Percentiles rank a stretch among this genome's conserved stretches.
Evolutionary conservation across 106 monocot species (phyloP).

Genomic region (Xerophyta viscosa): DNA sequence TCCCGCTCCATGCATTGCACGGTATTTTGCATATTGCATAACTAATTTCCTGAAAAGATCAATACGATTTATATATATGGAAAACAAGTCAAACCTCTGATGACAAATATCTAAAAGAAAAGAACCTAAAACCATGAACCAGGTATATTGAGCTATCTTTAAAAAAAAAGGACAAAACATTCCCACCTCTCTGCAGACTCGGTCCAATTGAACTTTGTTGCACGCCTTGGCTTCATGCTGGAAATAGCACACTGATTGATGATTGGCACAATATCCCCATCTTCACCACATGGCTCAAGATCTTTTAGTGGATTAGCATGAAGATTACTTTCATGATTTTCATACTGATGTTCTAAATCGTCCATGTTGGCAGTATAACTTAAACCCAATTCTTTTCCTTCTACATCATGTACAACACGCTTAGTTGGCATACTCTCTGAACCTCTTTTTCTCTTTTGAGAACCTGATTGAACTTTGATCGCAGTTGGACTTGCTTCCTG

Average conservation of each 20-base stretch:
- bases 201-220: conserved; percentile 56
- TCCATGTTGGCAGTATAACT: neutral
- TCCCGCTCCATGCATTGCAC: conserved; percentile 50
- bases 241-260: conserved; percentile 30
- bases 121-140: too few species aligned
- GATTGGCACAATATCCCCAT: conserved; percentile 18
- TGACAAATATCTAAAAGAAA: too few species aligned
- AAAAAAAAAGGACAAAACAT: neutral
- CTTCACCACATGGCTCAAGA: conserved; percentile 15
- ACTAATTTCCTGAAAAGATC: conserved; percentile 52
- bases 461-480: conserved; percentile 1
- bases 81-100: too few species aligned
- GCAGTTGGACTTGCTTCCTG: conserved; percentile 1
- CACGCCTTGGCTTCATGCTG: conserved; percentile 22
- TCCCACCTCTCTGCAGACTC: conserved; percentile 72
- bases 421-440: conserved; percentile 2
- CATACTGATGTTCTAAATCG: conserved; percentile 9
- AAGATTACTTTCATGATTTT: conserved; percentile 3
- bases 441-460: conserved; percentile 36
- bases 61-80: neutral
- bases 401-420: conserved; percentile 9
- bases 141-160: too few species aligned
- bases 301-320: conserved; percentile 4
- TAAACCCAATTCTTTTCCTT: conserved; percentile 8
- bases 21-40: conserved; percentile 62